Evolutionary conservation across 306 rosid species (phyloP).

Genomic region (Adenanthera pavonina): DNA sequence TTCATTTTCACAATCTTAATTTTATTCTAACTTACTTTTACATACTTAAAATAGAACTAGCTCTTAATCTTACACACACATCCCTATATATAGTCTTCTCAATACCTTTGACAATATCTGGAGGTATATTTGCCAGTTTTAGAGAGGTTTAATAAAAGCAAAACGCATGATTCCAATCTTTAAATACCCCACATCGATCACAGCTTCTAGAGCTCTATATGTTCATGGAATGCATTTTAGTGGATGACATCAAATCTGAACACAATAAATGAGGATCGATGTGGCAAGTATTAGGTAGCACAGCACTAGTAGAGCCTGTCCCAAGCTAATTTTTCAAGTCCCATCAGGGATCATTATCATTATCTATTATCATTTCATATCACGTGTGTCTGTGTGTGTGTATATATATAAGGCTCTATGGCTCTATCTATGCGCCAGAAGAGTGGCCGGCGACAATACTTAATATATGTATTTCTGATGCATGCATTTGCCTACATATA

Average conservation of each 20-base stretch:
- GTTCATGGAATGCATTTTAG: slow-evolving; percentile 15
- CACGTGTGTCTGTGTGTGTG: too few relatives aligned
- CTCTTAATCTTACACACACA: not conserved
- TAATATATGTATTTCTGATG: too few relatives aligned
- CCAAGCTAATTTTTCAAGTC: slow-evolving; percentile 34
- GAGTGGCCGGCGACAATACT: too few relatives aligned
- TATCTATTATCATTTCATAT: too few relatives aligned
- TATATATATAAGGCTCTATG: not conserved
- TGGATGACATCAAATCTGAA: slow-evolving; percentile 12
- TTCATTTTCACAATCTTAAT: too few relatives aligned
- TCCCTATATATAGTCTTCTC: not conserved
- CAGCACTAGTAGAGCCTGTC: slow-evolving; percentile 20
- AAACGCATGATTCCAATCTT: slow-evolving; percentile 22
- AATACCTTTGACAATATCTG: not conserved
- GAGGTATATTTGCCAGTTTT: slow-evolving; percentile 35
- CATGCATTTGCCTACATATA: too few relatives aligned
- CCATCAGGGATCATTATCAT: slow-evolving; percentile 7
- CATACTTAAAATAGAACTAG: too few relatives aligned
- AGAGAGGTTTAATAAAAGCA: slow-evolving; percentile 34
- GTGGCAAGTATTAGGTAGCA: slow-evolving; percentile 30
- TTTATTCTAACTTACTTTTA: too few relatives aligned
- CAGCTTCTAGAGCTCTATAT: not conserved
- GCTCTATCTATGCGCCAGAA: slow-evolving; percentile 27
- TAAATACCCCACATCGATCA: slow-evolving; percentile 11
- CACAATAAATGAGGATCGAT: slow-evolving; percentile 3